Base-by-base conservation (phyloP, 495 filamentous ascomycete species). In the Penicillium soppii region DNA sequence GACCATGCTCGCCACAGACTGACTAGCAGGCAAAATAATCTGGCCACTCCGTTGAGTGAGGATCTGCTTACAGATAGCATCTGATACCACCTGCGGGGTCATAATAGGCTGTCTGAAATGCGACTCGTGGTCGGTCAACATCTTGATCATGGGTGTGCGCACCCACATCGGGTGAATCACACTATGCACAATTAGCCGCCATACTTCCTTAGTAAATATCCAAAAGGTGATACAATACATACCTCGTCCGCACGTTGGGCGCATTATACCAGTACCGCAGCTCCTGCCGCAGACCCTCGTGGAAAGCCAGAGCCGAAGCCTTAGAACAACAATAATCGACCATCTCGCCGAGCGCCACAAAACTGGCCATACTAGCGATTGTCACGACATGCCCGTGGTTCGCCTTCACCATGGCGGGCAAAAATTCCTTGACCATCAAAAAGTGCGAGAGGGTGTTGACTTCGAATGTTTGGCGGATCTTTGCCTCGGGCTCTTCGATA, bases 361-460 rank as follows among this genome's bases (percentile, higher is more conserved):
- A 84, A 17, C 69, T 75, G 40, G 80, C 76, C 66, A 85, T 71
- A 33, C 75, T 80, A 3, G 82, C 81, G 8, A 80, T 60, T 0
- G 74, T 77, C 25, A 86, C 63, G 23, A 86, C 63, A 59, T 86
- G 83, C 4, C 83, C 82, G 53, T 86, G 82, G 54, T 83, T 82
- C 25, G 63, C 68, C 25, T 66, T 57, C 38, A 86, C 65, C 83
- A 86, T 86, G 42, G 64, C 73, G 0, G 83, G 82, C 37, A 86
- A 61, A 61, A 85, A 86, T 52, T 82, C 78, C 54, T 82, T 74
- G 2, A 83, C 70, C 37, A 73, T 78, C 32, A 74, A 69, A 70
- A 77, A 85, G 57, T 85, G 81, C 26, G 75, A 71, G 40, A 86
- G 59, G n/a, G 78, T 72, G 64, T 86, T 86, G 39, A 85, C 77